Evolutionary conservation across 495 filamentous ascomycete species (phyloP).

Genomic region (Tuber aestivum): DNA sequence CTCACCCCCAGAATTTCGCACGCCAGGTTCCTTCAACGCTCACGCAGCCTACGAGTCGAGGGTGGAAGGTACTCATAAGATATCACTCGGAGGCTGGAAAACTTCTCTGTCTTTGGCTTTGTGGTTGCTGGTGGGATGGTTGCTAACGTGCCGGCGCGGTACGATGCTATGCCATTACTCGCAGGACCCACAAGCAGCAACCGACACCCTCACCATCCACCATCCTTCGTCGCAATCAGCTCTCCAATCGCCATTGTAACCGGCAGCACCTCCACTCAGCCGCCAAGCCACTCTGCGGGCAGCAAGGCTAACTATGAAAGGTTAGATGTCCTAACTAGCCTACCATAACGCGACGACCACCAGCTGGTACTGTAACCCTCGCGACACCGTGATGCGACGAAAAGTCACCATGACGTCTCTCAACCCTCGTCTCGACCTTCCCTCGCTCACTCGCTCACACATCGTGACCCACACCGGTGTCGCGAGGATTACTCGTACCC

Average conservation of each 20-base stretch:
- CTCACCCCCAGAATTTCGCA: neutral
- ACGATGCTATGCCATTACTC: neutral
- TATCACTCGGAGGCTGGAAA: neutral
- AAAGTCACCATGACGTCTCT: slow-evolving; percentile 1
- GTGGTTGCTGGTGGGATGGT: neutral
- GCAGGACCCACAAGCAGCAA: neutral
- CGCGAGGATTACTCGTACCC: neutral
- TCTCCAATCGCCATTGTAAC: neutral
- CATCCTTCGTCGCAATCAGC: neutral
- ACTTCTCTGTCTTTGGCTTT: no score
- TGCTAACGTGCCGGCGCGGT: neutral
- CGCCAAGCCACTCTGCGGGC: neutral
- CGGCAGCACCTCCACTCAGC: neutral
- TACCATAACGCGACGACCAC: neutral
- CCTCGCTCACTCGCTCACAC: neutral
- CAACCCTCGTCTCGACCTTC: neutral
- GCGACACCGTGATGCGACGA: neutral
- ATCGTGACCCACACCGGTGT: neutral
- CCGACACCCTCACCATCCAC: neutral
- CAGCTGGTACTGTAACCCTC: neutral
- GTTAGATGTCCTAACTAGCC: neutral
- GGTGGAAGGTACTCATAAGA: neutral
- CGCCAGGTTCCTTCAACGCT: neutral
- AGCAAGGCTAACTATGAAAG: neutral
- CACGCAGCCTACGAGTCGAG: neutral